phyloP scores from a whole-genome alignment of 2,329 filamentous ascomycete genomes.

The Elsinoe ampelina region DNA sequence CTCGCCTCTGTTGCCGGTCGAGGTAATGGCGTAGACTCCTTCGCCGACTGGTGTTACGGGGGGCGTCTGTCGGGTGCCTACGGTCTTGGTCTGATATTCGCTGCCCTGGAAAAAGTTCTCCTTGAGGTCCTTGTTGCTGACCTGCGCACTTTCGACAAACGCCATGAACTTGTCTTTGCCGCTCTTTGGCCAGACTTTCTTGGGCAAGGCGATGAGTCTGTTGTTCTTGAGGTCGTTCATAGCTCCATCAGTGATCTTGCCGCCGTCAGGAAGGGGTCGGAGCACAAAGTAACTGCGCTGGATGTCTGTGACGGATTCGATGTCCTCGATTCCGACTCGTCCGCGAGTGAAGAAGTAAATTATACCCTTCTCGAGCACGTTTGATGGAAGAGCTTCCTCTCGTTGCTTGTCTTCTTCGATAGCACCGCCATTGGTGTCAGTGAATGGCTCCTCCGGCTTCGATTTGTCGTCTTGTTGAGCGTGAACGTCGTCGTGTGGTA shows the following conservation, averaged over 20 bases:
- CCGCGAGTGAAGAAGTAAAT: conserved; percentile 86
- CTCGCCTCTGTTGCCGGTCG: conserved; percentile 46
- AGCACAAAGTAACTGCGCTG: conserved; percentile 72
- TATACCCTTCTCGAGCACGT: conserved; percentile 74
- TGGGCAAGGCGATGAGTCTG: conserved; percentile 68
- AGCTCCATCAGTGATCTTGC: conserved; percentile 52
- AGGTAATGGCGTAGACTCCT: conserved; percentile 74
- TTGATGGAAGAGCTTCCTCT: conserved; percentile 45
- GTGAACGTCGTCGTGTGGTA: conserved; percentile 15
- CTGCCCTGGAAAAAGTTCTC: conserved; percentile 57
- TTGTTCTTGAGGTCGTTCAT: conserved; percentile 52
- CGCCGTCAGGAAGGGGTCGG: conserved; percentile 59
- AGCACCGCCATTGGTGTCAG: conserved; percentile 25
- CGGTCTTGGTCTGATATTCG: conserved; percentile 69
- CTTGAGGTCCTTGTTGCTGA: conserved; percentile 59
- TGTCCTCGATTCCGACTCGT: conserved; percentile 63
- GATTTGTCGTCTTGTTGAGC: conserved; percentile 3
- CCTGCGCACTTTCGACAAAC: conserved; percentile 68
- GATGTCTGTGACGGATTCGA: conserved; percentile 60
- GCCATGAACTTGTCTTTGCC: conserved; percentile 63
- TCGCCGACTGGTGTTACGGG: conserved; percentile 70
- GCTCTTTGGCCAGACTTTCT: conserved; percentile 68
- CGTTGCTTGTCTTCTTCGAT: conserved; percentile 43
- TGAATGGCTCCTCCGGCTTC: not conserved
- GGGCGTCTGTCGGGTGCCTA: conserved; percentile 57